Evolutionary conservation across 208 protist genomes (phyloP), one percentile per base, ranked within the genome.

Genomic region (Lotmaria passim): DNA sequence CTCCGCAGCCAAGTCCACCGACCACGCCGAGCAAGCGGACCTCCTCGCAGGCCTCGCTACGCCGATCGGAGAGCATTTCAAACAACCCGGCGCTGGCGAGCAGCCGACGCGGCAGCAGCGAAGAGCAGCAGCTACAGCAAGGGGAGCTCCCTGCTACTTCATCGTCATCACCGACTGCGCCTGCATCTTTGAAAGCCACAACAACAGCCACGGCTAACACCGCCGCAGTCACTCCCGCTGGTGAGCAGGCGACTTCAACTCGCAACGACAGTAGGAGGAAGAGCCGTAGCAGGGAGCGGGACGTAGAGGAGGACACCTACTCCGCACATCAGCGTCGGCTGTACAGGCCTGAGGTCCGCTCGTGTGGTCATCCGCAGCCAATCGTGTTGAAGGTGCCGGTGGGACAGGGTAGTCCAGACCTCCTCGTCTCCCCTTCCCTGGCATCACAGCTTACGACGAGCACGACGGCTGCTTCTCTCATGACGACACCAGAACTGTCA

Each of bases 271-370:
- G 43, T 33, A 24, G 44, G 7, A 11, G 19, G 7, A 28, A 55
- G 31, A 52, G 28, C 7, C 3, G 39, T 39, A 23, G 15, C 31
- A 44, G 8, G 6, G 52, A 50, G 24, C 43, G 19, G 26, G 43
- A 48, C 19, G 38, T 7, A 11, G 41, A 21, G 0, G n/a, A n/a
- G n/a, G n/a, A n/a, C n/a, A 3, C n/a, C 2, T 7, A 36, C 1
- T 15, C 41, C 6, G 23, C 14, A 43, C 57, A 34, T 36, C 57
- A 63, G 57, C 57, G 57, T 1, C 57, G 26, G 36, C 60, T 75
- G 14, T 75, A 68, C 60, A 43, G 48, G 24, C 55, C 60, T 26
- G 61, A 75, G 14, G 60, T 75, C 12, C 69, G 60, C 41, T 68
- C 59, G 33, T 75, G 69, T 31, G 52, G 60, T 15, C 53, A 75